Conservation (phyloP, 73 alveolate genomes). For the Diophrys appendiculata region DNA sequence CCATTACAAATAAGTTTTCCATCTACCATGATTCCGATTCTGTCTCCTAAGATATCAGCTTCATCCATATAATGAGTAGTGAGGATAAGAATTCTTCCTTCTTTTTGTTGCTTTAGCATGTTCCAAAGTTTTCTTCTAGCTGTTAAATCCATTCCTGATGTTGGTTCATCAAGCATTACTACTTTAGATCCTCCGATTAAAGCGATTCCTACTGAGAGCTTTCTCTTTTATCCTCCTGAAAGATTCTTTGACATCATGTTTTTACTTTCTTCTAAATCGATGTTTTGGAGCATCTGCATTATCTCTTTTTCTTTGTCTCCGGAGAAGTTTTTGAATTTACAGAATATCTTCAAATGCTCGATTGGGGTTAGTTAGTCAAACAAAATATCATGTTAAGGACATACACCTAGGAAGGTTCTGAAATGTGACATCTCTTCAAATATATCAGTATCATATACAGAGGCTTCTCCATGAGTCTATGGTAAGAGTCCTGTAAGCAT, state of each 20-base stretch:
- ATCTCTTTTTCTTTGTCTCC: slow-evolving; percentile 45
- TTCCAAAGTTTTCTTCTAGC: slow-evolving; percentile 93
- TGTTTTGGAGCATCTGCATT: slow-evolving; percentile 67
- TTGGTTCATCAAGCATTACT: slow-evolving; percentile 94
- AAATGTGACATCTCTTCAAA: slow-evolving; percentile 56
- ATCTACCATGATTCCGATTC: slow-evolving; percentile 83
- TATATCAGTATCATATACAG: slow-evolving; percentile 39
- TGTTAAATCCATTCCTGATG: slow-evolving; percentile 95
- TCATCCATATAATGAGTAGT: slow-evolving; percentile 91
- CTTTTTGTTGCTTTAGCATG: slow-evolving; percentile 68
- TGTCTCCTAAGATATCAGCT: slow-evolving; percentile 86
- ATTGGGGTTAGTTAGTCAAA: slow-evolving; percentile 75
- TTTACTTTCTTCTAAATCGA: slow-evolving; percentile 61
- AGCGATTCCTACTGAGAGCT: slow-evolving; percentile 92
- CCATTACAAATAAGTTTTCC: slow-evolving; percentile 78
- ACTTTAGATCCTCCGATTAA: slow-evolving; percentile 90
- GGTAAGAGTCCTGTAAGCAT: slow-evolving; percentile 74
- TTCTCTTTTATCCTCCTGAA: slow-evolving; percentile 94
- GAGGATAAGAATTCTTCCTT: slow-evolving; percentile 74
- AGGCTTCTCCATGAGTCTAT: slow-evolving; percentile 56
- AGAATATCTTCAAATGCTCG: slow-evolving; percentile 84
- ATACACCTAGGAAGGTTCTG: slow-evolving; percentile 81
- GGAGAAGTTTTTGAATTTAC: slow-evolving; percentile 77
- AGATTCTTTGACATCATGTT: slow-evolving; percentile 68
- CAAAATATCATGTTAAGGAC: slow-evolving; percentile 93